A percentile compares a stretch with the other conserved stretches of the same genome.
Evolutionary conservation across 306 rosid species (phyloP).

Genomic region (Acacia confusa): DNA sequence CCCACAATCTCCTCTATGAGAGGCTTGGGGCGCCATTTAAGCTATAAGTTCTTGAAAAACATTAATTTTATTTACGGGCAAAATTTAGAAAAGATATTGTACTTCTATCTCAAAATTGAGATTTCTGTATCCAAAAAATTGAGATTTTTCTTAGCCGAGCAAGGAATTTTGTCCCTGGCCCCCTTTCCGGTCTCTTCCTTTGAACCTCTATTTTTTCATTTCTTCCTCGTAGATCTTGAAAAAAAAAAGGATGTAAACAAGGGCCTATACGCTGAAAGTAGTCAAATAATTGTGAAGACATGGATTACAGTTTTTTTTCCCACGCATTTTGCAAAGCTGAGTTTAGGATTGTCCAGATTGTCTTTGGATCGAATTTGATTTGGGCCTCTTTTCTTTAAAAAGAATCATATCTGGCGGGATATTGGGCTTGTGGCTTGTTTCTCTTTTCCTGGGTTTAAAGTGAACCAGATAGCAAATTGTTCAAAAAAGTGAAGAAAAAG

Average conservation of each 20-base stretch:
- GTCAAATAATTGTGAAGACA: neutral
- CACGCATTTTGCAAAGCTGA: neutral
- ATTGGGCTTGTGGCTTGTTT: neutral
- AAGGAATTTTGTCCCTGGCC: neutral
- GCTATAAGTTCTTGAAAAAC: too few species aligned
- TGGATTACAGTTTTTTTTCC: too few species aligned
- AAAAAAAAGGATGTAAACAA: too few species aligned
- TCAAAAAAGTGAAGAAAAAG: neutral
- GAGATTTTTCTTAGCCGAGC: neutral
- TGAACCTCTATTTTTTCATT: neutral
- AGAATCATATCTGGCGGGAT: neutral
- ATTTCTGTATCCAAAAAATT: neutral
- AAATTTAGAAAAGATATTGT: neutral
- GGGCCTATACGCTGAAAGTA: too few species aligned
- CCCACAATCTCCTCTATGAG: too few species aligned
- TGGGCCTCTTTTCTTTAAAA: neutral
- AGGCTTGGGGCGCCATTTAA: too few species aligned
- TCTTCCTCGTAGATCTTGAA: too few species aligned
- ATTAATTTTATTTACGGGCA: neutral
- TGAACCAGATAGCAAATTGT: neutral
- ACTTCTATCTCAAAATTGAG: neutral
- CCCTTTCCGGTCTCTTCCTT: neutral
- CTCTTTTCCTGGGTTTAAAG: neutral
- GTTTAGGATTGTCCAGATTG: neutral
- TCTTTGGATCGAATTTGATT: neutral